Evolutionary conservation across 2,329 filamentous ascomycete genomes (phyloP).

Genomic region (Fusarium albidum): DNA sequence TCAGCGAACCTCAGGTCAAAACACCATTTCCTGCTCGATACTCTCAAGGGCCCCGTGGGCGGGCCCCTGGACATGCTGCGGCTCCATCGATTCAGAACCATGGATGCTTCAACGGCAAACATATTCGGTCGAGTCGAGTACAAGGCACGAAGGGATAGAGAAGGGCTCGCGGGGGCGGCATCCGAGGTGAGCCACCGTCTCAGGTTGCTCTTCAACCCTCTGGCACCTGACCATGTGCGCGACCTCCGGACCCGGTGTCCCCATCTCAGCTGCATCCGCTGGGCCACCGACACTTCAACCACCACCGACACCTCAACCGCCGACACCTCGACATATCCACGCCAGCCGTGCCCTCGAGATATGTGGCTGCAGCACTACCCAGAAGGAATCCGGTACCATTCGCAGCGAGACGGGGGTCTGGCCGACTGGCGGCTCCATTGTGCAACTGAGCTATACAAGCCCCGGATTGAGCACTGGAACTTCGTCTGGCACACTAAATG

Average conservation of each 20-base stretch:
- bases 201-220: constrained; percentile 3
- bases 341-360: neutral
- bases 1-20: neutral
- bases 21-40: constrained; percentile 16
- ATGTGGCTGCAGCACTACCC: constrained; percentile 17
- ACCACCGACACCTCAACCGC: neutral
- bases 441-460: neutral
- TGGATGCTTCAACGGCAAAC: neutral
- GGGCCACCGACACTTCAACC: neutral
- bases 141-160: neutral
- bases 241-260: neutral
- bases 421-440: neutral
- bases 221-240: accelerated
- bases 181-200: neutral
- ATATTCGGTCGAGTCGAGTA: neutral
- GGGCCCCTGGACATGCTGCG: constrained; percentile 22
- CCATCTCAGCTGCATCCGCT: constrained; percentile 5
- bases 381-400: constrained; percentile 13
- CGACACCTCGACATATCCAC: neutral
- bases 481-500: neutral
- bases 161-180: neutral
- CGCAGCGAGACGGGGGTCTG: neutral
- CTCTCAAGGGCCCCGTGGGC: constrained; percentile 3
- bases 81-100: constrained; percentile 22
- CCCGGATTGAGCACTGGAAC: too few species aligned